Evolutionary conservation across 306 rosid genomes (phyloP).

Genomic region (Fagus crenata): DNA sequence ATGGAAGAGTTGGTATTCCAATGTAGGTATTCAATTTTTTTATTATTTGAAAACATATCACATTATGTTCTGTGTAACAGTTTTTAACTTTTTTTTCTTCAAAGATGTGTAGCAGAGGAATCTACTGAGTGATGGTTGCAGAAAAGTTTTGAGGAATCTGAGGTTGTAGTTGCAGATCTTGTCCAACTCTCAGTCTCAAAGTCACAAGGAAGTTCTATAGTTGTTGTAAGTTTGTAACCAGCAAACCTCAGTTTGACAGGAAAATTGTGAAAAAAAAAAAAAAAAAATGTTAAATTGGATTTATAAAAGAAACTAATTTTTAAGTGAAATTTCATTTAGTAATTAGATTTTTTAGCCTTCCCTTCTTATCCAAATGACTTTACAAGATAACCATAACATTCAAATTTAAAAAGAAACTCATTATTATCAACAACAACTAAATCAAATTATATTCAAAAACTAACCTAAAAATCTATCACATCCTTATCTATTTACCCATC

Average conservation of each 20-base stretch:
- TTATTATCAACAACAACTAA: no score
- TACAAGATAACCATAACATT: no score
- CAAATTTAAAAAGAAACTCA: no score
- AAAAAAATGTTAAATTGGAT: neutral
- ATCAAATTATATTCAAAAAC: no score
- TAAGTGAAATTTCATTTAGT: no score
- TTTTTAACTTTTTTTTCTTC: slow-evolving; percentile 22
- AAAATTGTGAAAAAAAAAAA: neutral
- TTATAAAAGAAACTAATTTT: no score
- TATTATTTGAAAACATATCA: slow-evolving; percentile 5
- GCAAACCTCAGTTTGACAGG: slow-evolving; percentile 20
- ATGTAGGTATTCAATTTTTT: slow-evolving; percentile 29
- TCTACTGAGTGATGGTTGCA: slow-evolving; percentile 38
- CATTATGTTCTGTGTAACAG: slow-evolving; percentile 24
- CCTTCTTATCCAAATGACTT: no score
- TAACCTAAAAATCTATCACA: no score
- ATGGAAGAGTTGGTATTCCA: slow-evolving; percentile 37
- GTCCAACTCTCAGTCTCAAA: slow-evolving; percentile 29
- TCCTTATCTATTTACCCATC: no score
- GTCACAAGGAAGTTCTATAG: slow-evolving; percentile 6
- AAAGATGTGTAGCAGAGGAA: slow-evolving; percentile 36
- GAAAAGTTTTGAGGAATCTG: slow-evolving; percentile 39
- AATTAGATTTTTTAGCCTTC: no score
- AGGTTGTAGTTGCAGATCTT: slow-evolving; percentile 47
- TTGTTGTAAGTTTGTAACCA: slow-evolving; percentile 4